phyloP scores from a whole-genome alignment of 345 rosid genomes.

The Salix koriyanagi region DNA sequence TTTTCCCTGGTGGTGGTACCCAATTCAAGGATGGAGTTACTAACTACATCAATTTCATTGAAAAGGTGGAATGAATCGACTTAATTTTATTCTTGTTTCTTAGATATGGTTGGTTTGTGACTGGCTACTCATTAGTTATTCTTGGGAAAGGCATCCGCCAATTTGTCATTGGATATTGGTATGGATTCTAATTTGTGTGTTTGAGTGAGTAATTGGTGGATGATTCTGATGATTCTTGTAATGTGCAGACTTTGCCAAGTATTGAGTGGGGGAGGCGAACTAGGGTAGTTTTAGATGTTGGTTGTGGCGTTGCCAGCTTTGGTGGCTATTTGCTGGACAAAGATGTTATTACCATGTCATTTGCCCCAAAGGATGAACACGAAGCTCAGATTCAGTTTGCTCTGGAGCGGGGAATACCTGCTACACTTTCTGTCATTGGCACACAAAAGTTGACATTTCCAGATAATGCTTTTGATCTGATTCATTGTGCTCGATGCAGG shows the following conservation, averaged over 20 bases:
- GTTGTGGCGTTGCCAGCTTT: slow-evolving; percentile 91
- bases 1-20: slow-evolving; percentile 95
- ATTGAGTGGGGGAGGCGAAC: slow-evolving; percentile 68
- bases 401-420: slow-evolving; percentile 90
- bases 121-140: background rate
- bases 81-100: background rate
- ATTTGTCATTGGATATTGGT: background rate
- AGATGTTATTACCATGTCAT: slow-evolving; percentile 82
- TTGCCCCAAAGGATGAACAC: slow-evolving; percentile 96
- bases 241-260: slow-evolving; percentile 53
- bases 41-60: slow-evolving; percentile 54
- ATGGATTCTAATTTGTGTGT: background rate
- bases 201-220: background rate
- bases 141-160: background rate
- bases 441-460: slow-evolving; percentile 74
- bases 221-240: background rate
- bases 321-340: slow-evolving; percentile 78
- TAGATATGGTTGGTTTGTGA: background rate
- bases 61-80: slow-evolving; percentile 39
- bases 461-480: slow-evolving; percentile 62
- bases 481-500: slow-evolving; percentile 95
- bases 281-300: slow-evolving; percentile 80
- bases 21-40: slow-evolving; percentile 83
- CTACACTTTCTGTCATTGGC: slow-evolving; percentile 80
- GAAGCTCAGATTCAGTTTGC: slow-evolving; percentile 99